A percentile compares a stretch with the other conserved stretches of the same genome.
Evolutionary conservation across 1,139 yeast genomes (phyloP).

Genomic region (Debaryomycetaceae sp.): DNA sequence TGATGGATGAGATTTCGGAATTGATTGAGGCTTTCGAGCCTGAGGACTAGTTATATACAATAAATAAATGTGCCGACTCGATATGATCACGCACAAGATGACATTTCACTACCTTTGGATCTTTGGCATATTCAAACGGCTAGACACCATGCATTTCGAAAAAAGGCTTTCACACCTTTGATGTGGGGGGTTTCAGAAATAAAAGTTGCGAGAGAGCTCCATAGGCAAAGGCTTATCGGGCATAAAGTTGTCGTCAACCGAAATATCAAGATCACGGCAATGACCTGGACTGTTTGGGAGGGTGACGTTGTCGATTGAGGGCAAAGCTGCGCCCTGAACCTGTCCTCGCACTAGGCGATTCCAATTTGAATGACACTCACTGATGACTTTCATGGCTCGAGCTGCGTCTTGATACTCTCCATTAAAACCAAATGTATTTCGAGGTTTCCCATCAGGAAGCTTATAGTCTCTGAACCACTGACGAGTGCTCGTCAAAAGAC

Average conservation of each 20-base stretch:
- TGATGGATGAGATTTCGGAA: conserved; percentile 46
- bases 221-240: conserved; percentile 25
- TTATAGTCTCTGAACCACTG: conserved; percentile 91
- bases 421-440: conserved; percentile 74
- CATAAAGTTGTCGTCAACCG: conserved; percentile 7
- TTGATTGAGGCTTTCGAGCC: conserved; percentile 35
- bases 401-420: conserved; percentile 68
- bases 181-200: too few relatives aligned
- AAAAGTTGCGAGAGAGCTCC: conserved; percentile 23
- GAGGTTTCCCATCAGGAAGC: conserved; percentile 85
- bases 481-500: conserved; percentile 68
- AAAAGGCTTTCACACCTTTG: too few relatives aligned
- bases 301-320: conserved; percentile 8
- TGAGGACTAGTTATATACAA: too few relatives aligned
- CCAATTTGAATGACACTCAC: conserved; percentile 71
- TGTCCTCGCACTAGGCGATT: conserved; percentile 45
- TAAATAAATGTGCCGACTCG: too few relatives aligned
- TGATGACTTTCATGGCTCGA: conserved; percentile 62
- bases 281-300: conserved; percentile 6
- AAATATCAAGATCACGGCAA: conserved; percentile 9
- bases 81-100: too few relatives aligned
- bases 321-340: conserved; percentile 26
- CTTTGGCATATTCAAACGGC: not conserved
- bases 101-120: not conserved
- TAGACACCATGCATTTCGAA: too few relatives aligned